A percentile compares a stretch with the other conserved stretches of the same genome.
Conservation (phyloP, 257 asterid genomes). For the Solanum chiquidenum region DNA sequence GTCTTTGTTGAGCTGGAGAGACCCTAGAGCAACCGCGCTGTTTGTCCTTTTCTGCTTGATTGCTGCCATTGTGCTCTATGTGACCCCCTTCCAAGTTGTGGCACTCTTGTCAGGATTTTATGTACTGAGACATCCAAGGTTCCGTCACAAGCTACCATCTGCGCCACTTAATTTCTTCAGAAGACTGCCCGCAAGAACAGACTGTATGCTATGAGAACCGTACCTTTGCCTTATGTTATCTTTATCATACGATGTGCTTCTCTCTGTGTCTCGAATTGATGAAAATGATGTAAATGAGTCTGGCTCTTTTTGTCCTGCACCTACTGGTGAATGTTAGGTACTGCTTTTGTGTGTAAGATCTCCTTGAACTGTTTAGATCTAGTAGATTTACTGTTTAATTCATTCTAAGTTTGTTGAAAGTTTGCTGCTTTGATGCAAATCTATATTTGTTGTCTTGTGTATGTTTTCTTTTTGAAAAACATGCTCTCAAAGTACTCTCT, state of each 20-base stretch:
- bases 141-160: constrained; percentile 8
- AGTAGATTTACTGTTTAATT: neutral
- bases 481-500: neutral
- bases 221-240: neutral
- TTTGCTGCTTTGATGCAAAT: neutral
- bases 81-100: neutral
- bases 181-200: constrained; percentile 7
- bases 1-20: constrained; percentile 12
- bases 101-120: neutral
- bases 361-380: neutral
- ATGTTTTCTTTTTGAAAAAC: neutral
- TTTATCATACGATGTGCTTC: neutral
- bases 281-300: neutral
- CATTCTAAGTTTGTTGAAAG: neutral
- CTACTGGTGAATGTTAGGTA: neutral
- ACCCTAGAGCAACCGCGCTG: constrained; percentile 8
- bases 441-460: neutral
- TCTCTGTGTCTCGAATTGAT: neutral
- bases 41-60: constrained; percentile 1
- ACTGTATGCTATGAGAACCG: constrained; percentile 1
- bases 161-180: constrained; percentile 6
- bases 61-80: constrained; percentile 8
- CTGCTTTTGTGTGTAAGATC: neutral
- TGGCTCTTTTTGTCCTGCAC: neutral
- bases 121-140: constrained; percentile 8